Evolutionary conservation across 768 basidiomycete genomes (phyloP), one percentile per base, ranked within the genome.

Genomic region (Leccinum arenicola): DNA sequence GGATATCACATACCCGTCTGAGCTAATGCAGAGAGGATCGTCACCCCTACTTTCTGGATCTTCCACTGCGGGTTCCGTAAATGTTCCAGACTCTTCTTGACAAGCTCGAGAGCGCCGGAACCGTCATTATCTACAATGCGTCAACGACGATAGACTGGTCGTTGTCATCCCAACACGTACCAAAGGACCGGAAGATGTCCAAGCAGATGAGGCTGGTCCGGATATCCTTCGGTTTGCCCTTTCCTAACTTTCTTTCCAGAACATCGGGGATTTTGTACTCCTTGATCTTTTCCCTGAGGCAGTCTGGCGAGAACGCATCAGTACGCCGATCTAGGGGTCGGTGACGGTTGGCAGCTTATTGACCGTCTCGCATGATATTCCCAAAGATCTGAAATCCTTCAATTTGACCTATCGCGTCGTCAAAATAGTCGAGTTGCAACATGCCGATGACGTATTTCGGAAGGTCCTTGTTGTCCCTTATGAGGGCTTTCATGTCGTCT

Each of bases 371-470:
- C 64, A 69, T 68, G 6, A 69, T 53, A 25, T 69, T 56, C 1
- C 50, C 49, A 17, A 69, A 69, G 1, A 69, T 59, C 48, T 69
- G 68, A 40, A 70, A 69, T 12, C 68, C 68, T 50, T 69, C 68
- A 1, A 68, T 53, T 23, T 4, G 51, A 11, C 68, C 68, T 0
- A 70, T 56, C 12, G 68, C 66, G 33, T 69, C 68, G 10, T 69
- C 66, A 19, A 69, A 70, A 50, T 59, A 70, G 53, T 69, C 64
- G 15, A 60, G 40, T 31, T 60, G 61, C n/a, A 68, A 50, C 68
- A 69, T 69, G n/a, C 54, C 55, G 12, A 69, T 25, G 2, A 69
- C 68, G 4, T 63, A 38, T 50, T 61, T 58, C 6, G 66, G 58
- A 50, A 66, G 53, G 19, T 35, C 36, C 4, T 58, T 45, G 9